Evolutionary conservation across 768 basidiomycete genomes (phyloP), one percentile per base, ranked within the genome.

Genomic region (Collybia sp.): DNA sequence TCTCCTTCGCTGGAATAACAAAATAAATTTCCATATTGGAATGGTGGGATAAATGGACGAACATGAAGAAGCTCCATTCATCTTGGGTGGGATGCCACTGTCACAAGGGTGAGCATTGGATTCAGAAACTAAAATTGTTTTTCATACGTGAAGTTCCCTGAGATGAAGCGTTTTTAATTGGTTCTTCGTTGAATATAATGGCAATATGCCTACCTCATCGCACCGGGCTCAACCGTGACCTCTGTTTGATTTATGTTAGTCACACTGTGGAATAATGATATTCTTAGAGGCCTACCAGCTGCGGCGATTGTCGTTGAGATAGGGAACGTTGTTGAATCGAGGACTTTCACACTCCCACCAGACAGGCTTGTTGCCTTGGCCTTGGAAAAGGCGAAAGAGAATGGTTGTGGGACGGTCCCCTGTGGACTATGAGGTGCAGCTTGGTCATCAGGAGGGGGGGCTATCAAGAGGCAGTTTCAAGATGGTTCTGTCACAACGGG

Each of bases 11-110:
- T 84, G 48, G 9, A 13, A 13, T 16, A 19, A 18, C 15, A 44
- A 49, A 40, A 36, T 40, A 47, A 20, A 44, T 38, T 51, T 18
- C 36, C 40, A 3, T 33, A 12, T 11, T 8, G 17, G 34, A 4
- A 34, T 30, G 30, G 31, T 41, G 43, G 41, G 34, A 25, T 15
- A 25, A 42, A 45, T 42, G 30, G 39, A 64, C 68, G 45, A 57
- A 79, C 80, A 82, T 45, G 72, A 72, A 79, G 58, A 71, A 79
- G 41, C 64, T 70, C 82, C 82, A 84, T 62, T 83, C 82, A 48
- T 82, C 79, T 53, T 80, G 68, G 10, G 77, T 79, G 6, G 84
- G 83, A 52, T 85, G 84, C 84, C 84, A 85, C 82, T 83, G 46
- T 37, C 35, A 37, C 35, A 6, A 12, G 49, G 45, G 25, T 25